Evolutionary conservation across 1,284 basidiomycete genomes (phyloP), one percentile per base, ranked within the genome.

Genomic region (Puccinia polysora): DNA sequence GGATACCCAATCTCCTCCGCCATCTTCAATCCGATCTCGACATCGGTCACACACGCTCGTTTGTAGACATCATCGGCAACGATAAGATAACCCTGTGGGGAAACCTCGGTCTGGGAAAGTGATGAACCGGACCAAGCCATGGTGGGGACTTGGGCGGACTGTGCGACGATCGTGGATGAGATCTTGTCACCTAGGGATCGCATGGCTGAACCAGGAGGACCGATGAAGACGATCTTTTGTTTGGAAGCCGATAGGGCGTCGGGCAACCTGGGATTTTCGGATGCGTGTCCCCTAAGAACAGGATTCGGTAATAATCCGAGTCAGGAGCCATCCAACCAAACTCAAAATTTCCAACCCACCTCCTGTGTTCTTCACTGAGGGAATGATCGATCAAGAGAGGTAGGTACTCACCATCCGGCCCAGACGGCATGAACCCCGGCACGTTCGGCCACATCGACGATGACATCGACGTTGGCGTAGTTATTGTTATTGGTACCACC

Each of bases 401-500:
- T 23, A 6, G 18, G 45, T 32, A 79, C 83, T 79, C 74, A 84
- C 96, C 96, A 99, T 73, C 96, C 96, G 55, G 96, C 96, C 96
- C 96, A 99, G 43, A 99, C 96, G 60, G 96, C 96, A 80, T 99
- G 95, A 1, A 98, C 96, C 58, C 93, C 94, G 36, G 91, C 86
- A 75, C 96, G 89, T 82, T 99, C 94, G 53, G 96, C 96, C 74
- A 99, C 87, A 79, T 99, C 96, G 75, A 98, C 91, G 78, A 99
- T 98, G 78, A 97, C 88, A 80, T 99, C 96, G 77, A 99, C 96
- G 80, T 99, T 99, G 77, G 96, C 96, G 80, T 98, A 98, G 83
- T 99, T 99, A 85, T 99, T 96, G 85, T 98, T 98, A 82, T 99
- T 99, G 60, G 88, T 86, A 74, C 96, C 96, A 76, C 96, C 96